Base-by-base conservation (phyloP, 768 basidiomycete genomes). In the Leccinellum albellum region DNA sequence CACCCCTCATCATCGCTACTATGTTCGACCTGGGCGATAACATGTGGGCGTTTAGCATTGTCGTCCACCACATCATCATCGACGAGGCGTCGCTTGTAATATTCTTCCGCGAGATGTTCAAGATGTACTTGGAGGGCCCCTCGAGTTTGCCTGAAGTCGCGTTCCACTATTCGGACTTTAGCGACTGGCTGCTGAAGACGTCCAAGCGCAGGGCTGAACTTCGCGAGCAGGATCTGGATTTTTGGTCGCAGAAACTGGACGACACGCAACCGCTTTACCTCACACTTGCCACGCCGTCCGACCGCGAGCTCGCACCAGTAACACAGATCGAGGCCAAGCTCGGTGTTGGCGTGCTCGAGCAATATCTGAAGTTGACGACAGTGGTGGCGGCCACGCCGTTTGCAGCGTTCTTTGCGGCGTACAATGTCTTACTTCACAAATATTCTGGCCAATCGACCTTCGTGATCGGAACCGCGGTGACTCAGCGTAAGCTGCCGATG, bases 361-460 rank as follows among this genome's bases (percentile, higher is more conserved):
- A 59, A 49, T 70, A 69, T 61, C 20, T 58, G 24, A 61, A 65
- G n/a, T 20, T 68, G 31, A 54, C 67, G 40, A 49, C 57, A 1
- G 57, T 60, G 8, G 50, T 54, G 4, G 58, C 53, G 9, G 64
- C 63, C 24, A 70, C 70, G 1, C 56, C 66, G 1, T 70, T 70
- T 29, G 67, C 70, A 47, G 68, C 65, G 17, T 71, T 70, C 59
- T 71, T 71, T 31, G 70, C 70, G 2, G 70, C 62, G 3, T 70
- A 70, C 51, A 70, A 71, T 12, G 13, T 71, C n/a, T 66, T 71
- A 15, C 66, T 70, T 49, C 64, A 71, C 63, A 70, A 70, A 15
- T 71, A 70, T 54, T 71, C 69, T 17, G 57, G 61, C 15, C 69
- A 70, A 40, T 55, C 61, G 17, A 67, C 65, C 0, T 69, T 70